Base-by-base conservation (phyloP, 2,329 filamentous ascomycete species). In the Neophaeococcomyces mojaviensis region DNA sequence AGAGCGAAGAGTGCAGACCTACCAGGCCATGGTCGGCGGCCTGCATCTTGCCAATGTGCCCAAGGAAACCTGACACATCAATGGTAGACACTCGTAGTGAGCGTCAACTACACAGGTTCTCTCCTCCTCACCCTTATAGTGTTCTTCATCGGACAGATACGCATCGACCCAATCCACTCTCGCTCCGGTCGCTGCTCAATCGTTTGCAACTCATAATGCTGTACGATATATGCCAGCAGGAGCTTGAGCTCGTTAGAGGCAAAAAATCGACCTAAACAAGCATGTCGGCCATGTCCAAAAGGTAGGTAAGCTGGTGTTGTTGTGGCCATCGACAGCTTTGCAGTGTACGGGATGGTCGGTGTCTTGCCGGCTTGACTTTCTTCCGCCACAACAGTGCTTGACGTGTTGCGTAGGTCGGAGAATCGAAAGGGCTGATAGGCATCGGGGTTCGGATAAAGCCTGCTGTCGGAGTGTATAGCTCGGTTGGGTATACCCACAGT, bases 221-320 rank as follows among this genome's bases (percentile, higher is more conserved):
- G 44, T 18, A 62, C 20, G 22, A 62, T 51, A 44, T 61, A 57
- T 10, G 48, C 51, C 12, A 63, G 43, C 8, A 54, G 38, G 20
- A 60, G 50, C 47, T 62, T 63, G 16, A 58, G 46, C 47, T 57
- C 51, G 33, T 54, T 50, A 3, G 50, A 50, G 0, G 59, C 61
- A 37, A 61, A 62, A 42, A 60, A 62, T 15, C 61, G 50, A 7
- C 61, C 60, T 4, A 60, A 59, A 47, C 61, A 63, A 30, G 60
- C 58, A 56, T 80, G 76, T 50, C 71, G 65, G 5, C 78, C 78
- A 49, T 79, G 74, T 0, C 78, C 76, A 58, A 81, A 81, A 0
- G 72, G 64, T 15, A 80, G 57, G 52, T 77, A 72, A 5, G 62
- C 57, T 31, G 72, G 64, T 30, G 69, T 72, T 2, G 76, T 78